Conservation (phyloP, 345 rosid species). For the Syzygium aromaticum region DNA sequence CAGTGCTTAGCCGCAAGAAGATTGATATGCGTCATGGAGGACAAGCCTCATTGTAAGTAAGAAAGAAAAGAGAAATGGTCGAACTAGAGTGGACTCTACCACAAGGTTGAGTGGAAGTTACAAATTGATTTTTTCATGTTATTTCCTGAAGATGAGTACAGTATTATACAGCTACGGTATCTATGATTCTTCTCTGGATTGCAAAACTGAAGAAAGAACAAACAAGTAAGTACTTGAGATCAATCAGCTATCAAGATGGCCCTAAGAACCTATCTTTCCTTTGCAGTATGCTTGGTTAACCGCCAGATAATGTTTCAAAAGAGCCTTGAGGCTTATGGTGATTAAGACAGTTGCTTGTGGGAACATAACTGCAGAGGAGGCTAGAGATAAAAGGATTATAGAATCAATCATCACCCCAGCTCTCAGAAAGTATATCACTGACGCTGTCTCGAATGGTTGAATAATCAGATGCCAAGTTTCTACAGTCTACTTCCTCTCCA, state of each 20-base stretch:
- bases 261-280: not conserved
- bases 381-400: not conserved
- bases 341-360: not conserved
- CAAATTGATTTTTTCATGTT: not conserved
- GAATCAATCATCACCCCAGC: not conserved
- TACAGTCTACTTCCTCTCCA: constrained; percentile 7
- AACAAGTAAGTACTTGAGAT: not conserved
- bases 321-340: not conserved
- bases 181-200: not conserved
- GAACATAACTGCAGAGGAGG: not conserved
- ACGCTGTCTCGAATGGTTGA: constrained; percentile 22
- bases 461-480: not conserved
- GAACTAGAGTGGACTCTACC: not conserved
- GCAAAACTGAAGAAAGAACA: not conserved
- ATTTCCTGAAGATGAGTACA: not conserved
- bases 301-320: not conserved
- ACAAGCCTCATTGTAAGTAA: not conserved
- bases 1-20: not conserved
- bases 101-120: not conserved
- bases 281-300: not conserved
- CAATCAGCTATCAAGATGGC: not conserved
- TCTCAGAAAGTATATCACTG: constrained; percentile 29
- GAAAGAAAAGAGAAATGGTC: not conserved
- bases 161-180: not conserved
- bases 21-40: not conserved